Evolutionary conservation across 1,139 yeast genomes (phyloP), one percentile per base, ranked within the genome.

Genomic region (Blastobotrys persicus): DNA sequence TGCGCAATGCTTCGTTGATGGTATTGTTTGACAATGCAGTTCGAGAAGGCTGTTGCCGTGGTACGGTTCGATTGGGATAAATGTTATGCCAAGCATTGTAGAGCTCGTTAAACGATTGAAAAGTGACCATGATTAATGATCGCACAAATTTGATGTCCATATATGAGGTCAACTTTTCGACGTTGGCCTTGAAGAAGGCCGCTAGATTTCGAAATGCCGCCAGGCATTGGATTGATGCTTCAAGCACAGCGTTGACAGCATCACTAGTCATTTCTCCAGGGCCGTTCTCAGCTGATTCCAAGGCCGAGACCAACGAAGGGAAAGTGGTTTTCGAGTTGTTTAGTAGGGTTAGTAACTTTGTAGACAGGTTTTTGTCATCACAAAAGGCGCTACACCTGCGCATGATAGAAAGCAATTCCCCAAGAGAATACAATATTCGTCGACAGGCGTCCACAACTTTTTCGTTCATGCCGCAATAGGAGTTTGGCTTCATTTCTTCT

Each of bases 71-170:
- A 31, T 50, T 41, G 6, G 51, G 54, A 26, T 48, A 48, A 6
- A 48, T 12, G 31, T 44, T 69, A 54, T 73, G 74, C 75, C 86
- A 85, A 0, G 95, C 85, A 63, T 88, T 86, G 56, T 77, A 76
- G 43, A 89, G 69, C 65, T 91, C 98, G 51, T 81, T 78, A 55
- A 88, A 79, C 1, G 94, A 78, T 13, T 94, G 88, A 62, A 78
- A 80, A 11, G 88, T 64, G 2, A 88, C 78, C 62, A 88, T 75
- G 53, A 86, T 81, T 40, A 87, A 75, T 76, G 88, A 77, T 55
- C 97, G 73, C 4, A 87, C 74, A 59, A 83, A 84, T 56, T 87
- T 79, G 20, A 83, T 74, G 63, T 86, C 94, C 12, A 63, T 52
- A 17, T 78, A 81, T 4, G 81, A 51, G 2, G 60, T 53, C 26